These are phyloP conservation scores for Dissophora globulifera DNA, from an alignment of 192 early-diverging fungal species.

Conservation along the genomic window DNA sequence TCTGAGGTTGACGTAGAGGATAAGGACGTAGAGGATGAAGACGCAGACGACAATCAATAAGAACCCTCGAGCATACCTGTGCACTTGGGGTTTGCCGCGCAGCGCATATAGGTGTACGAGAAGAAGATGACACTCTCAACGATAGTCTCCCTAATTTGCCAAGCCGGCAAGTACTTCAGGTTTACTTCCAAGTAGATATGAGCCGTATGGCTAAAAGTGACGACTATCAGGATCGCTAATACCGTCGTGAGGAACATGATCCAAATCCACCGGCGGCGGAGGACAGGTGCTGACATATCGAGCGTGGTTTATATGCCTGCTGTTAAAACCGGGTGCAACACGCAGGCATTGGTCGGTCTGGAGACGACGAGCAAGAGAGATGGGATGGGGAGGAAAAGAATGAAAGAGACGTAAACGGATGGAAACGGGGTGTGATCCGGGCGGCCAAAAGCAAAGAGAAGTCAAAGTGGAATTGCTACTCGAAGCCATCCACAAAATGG, in stretches of 20 bases:
- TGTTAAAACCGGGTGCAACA: background rate
- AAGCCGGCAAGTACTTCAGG: background rate
- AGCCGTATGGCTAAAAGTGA: background rate
- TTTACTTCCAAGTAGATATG: background rate
- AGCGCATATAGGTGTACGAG: slow-evolving; percentile 6
- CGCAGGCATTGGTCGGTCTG: too few relatives aligned
- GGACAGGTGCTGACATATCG: background rate
- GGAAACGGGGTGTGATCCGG: too few relatives aligned
- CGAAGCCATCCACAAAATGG: too few relatives aligned
- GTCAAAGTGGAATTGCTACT: too few relatives aligned
- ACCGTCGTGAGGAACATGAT: background rate
- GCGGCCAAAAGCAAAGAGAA: too few relatives aligned
- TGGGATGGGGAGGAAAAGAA: too few relatives aligned
- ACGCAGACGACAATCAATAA: background rate
- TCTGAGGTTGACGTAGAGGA: background rate
- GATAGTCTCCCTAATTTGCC: background rate
- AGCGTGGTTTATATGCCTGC: background rate
- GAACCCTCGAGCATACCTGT: background rate
- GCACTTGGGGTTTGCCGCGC: background rate
- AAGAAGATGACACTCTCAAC: background rate
- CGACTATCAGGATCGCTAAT: background rate
- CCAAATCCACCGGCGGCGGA: slow-evolving; percentile 6
- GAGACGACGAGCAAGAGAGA: too few relatives aligned
- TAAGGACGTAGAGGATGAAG: background rate
- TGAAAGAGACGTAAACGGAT: too few relatives aligned